These are phyloP conservation scores for Rhizopus stolonifer DNA, from an alignment of 371 early-diverging fungal species.

Conservation along the genomic window DNA sequence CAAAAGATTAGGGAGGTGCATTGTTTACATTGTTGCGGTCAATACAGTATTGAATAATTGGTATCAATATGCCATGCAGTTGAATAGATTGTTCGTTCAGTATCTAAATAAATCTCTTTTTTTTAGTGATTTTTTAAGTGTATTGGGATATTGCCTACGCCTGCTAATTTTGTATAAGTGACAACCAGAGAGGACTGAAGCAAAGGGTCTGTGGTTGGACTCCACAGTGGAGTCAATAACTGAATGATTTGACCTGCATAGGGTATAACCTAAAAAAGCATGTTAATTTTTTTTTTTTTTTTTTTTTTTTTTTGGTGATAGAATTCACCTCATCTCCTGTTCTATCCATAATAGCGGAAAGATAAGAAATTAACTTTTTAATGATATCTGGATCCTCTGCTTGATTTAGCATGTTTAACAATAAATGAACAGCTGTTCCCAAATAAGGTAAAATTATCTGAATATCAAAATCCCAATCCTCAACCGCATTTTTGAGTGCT, in stretches of 20 bases:
- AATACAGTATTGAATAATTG: conserved; percentile 72
- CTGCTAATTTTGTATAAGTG: conserved; percentile 73
- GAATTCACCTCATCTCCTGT: conserved; percentile 62
- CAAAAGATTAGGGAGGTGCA: neutral
- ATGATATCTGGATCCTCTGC: conserved; percentile 77
- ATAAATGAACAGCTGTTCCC: conserved; percentile 55
- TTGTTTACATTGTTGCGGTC: conserved; percentile 50
- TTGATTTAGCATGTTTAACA: conserved; percentile 61
- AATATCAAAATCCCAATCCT: conserved; percentile 90
- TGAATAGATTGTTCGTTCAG: conserved; percentile 68
- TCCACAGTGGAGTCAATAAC: conserved; percentile 82
- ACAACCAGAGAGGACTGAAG: conserved; percentile 80
- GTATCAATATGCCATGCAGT: conserved; percentile 73
- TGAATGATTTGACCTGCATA: conserved; percentile 70
- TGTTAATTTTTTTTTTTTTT: too few species aligned
- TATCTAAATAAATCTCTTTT: conserved; percentile 43
- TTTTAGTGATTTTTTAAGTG: neutral
- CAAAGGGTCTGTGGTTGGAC: conserved; percentile 70
- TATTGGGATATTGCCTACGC: conserved; percentile 35
- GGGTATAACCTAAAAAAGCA: conserved; percentile 68
- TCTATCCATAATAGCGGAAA: conserved; percentile 78
- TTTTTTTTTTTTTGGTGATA: too few species aligned
- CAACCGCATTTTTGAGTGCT: conserved; percentile 66
- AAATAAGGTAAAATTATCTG: conserved; percentile 70
- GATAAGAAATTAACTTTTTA: conserved; percentile 71